Percentiles rank a stretch among this genome's conserved stretches.
Evolutionary conservation across 192 early-diverging fungal species (phyloP).

Genomic region (Rhizophagus sp.): DNA sequence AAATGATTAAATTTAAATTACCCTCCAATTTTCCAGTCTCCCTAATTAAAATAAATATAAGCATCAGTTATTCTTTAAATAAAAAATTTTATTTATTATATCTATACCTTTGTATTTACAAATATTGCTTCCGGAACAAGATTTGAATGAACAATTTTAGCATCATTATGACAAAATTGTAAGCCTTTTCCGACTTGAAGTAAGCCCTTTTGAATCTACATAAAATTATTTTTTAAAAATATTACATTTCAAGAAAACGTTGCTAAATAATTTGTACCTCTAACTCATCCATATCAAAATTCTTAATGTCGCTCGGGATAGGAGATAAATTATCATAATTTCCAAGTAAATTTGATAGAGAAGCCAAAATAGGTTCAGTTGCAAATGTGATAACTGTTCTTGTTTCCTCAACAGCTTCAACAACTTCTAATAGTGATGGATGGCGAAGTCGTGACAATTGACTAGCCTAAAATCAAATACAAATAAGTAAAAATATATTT

Average conservation of each 20-base stretch:
- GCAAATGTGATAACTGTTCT: slow-evolving; percentile 71
- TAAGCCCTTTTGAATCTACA: slow-evolving; percentile 75
- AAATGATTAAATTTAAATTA: slow-evolving; percentile 23
- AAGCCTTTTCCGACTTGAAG: slow-evolving; percentile 73
- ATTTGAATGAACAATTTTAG: slow-evolving; percentile 72
- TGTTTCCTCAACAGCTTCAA: slow-evolving; percentile 72
- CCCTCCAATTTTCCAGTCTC: slow-evolving; percentile 83
- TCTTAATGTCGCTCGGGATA: slow-evolving; percentile 46
- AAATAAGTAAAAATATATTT: background rate
- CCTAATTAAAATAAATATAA: slow-evolving; percentile 35
- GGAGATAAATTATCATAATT: slow-evolving; percentile 50
- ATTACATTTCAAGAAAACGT: background rate
- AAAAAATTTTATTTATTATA: background rate
- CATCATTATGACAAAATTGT: slow-evolving; percentile 74
- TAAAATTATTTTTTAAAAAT: background rate
- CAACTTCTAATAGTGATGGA: slow-evolving; percentile 73
- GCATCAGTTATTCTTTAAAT: background rate
- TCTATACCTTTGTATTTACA: slow-evolving; percentile 66
- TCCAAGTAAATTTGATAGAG: slow-evolving; percentile 63
- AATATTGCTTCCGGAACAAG: slow-evolving; percentile 72
- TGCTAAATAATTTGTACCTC: slow-evolving; percentile 44
- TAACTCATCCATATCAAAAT: slow-evolving; percentile 74
- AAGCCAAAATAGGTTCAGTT: slow-evolving; percentile 70
- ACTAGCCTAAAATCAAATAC: slow-evolving; percentile 41
- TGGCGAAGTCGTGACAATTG: slow-evolving; percentile 75